phyloP scores from a whole-genome alignment of 148 eudicot genomes.

The Fagopyrum tataricum region DNA sequence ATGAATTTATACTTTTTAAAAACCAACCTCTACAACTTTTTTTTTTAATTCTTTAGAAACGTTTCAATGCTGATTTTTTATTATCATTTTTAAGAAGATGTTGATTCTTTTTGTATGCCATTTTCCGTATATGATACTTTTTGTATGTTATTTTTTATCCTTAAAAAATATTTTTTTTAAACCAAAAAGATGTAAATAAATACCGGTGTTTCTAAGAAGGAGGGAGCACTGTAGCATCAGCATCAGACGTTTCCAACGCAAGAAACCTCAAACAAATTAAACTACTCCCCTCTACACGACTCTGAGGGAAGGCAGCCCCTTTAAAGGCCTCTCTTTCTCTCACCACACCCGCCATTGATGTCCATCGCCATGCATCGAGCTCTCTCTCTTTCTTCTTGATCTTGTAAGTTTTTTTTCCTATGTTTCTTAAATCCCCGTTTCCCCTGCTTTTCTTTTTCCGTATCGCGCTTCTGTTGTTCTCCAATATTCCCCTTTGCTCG shows the following conservation, averaged over 20 bases:
- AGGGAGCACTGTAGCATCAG: slow-evolving; percentile 1
- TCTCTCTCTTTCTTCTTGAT: background rate
- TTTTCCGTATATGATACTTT: too few species aligned
- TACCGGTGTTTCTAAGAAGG: background rate
- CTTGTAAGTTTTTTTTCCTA: background rate
- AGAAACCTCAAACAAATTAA: slow-evolving; percentile 5
- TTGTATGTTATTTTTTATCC: too few species aligned
- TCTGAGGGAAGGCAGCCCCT: background rate
- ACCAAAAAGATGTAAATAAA: background rate
- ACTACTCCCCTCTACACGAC: slow-evolving; percentile 2
- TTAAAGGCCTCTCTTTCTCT: background rate
- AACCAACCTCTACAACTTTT: too few species aligned
- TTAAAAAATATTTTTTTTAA: background rate
- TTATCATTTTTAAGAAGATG: too few species aligned
- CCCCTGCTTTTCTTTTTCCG: background rate
- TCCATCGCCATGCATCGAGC: slow-evolving; percentile 5
- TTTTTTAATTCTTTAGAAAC: too few species aligned
- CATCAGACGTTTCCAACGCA: slow-evolving; percentile 11
- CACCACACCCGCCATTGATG: slow-evolving; percentile 12
- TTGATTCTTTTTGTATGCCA: too few species aligned
- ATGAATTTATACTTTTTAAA: too few species aligned
- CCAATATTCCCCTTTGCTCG: slow-evolving; percentile 4
- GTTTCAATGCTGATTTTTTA: too few species aligned
- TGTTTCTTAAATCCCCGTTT: background rate
- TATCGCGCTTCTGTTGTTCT: background rate